phyloP scores from a whole-genome alignment of 768 basidiomycete species.

The Auricularia sp. region DNA sequence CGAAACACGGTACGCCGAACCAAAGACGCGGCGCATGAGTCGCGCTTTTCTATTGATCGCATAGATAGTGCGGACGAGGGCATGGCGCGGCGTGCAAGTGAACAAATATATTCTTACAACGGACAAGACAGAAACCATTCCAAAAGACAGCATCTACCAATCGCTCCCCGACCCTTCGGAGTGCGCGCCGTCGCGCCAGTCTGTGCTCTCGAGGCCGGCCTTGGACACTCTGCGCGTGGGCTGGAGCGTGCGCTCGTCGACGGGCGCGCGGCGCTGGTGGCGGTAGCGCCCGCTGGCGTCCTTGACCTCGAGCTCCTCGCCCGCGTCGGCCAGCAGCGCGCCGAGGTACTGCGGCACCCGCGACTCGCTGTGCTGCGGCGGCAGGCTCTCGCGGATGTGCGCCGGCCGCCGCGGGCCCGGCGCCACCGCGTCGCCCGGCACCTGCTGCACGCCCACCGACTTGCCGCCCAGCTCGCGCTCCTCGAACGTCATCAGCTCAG shows the following conservation, averaged over 20 bases:
- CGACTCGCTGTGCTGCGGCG: slow-evolving; percentile 28
- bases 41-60: too few species aligned
- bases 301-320: slow-evolving; percentile 82
- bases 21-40: too few species aligned
- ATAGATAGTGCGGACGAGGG: too few species aligned
- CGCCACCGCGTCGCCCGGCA: slow-evolving; percentile 13
- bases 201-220: too few species aligned
- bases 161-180: neutral
- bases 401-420: slow-evolving; percentile 37
- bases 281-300: slow-evolving; percentile 83
- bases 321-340: slow-evolving; percentile 48
- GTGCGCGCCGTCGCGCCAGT: too few species aligned
- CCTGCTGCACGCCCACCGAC: slow-evolving; percentile 46
- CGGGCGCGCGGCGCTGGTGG: slow-evolving; percentile 36
- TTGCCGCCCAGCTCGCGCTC: slow-evolving; percentile 79
- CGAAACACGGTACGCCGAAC: too few species aligned
- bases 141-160: neutral
- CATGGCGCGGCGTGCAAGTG: too few species aligned
- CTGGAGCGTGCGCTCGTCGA: too few species aligned
- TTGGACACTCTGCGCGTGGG: too few species aligned
- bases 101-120: too few species aligned
- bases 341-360: slow-evolving; percentile 19
- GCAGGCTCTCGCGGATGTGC: slow-evolving; percentile 67
- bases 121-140: too few species aligned
- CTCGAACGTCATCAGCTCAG: slow-evolving; percentile 94